phyloP scores from a whole-genome alignment of 148 eudicot species.

The Rhododendron williamsianum region DNA sequence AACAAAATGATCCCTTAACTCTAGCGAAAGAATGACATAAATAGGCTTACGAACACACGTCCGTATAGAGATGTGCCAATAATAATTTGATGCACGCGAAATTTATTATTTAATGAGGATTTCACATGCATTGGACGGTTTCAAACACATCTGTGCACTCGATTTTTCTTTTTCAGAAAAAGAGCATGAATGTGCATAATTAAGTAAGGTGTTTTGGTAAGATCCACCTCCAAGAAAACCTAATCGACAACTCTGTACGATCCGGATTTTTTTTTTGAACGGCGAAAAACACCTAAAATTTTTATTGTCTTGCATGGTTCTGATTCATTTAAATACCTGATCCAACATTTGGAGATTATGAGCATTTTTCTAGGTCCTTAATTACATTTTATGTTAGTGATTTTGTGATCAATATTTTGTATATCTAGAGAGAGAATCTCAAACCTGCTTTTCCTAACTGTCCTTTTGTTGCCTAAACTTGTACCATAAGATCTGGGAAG shows the following conservation, averaged over 20 bases:
- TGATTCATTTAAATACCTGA: too few species aligned
- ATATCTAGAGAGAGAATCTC: not conserved
- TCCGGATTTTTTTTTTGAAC: not conserved
- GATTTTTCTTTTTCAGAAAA: not conserved
- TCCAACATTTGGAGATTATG: not conserved
- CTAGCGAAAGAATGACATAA: not conserved
- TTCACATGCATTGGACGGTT: not conserved
- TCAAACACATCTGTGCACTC: not conserved
- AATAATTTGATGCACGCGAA: not conserved
- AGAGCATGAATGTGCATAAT: not conserved
- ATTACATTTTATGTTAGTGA: not conserved
- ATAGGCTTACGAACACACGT: not conserved
- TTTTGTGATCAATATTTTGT: not conserved
- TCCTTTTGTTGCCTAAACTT: slow-evolving; percentile 28
- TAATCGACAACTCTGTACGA: not conserved
- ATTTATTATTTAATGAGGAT: not conserved
- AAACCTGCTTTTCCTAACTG: slow-evolving; percentile 7
- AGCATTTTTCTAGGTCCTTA: not conserved
- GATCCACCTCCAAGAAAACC: not conserved
- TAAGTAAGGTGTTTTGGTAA: not conserved
- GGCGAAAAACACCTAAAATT: not conserved
- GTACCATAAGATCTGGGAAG: slow-evolving; percentile 25
- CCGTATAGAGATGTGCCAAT: not conserved
- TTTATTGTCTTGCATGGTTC: too few species aligned
- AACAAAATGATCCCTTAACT: slow-evolving; percentile 10